A percentile compares a stretch with the other conserved stretches of the same genome.
These are phyloP conservation scores for Papiliotrema nemorosa DNA, from an alignment of 1,284 basidiomycete genomes.

Conservation along the genomic window DNA sequence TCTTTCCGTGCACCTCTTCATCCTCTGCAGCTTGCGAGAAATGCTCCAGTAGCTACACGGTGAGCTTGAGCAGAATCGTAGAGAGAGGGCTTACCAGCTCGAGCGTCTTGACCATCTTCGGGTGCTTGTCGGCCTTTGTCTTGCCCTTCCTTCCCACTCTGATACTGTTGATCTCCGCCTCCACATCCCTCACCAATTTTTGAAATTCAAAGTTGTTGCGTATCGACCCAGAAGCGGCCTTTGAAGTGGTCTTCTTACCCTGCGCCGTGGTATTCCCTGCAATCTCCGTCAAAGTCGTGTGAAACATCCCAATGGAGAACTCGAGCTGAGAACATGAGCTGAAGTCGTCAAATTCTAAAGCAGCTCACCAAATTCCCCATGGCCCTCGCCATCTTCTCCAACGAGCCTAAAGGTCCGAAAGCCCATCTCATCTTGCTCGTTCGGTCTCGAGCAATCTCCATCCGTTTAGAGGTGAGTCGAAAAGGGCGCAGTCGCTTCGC, in stretches of 20 bases:
- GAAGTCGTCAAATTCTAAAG: neutral
- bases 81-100: conserved; percentile 52
- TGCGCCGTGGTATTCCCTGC: conserved; percentile 36
- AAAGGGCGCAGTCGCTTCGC: no score
- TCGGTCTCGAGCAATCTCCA: conserved; percentile 32
- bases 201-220: conserved; percentile 45
- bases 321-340: conserved; percentile 60
- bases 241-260: conserved; percentile 40
- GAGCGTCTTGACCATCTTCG: conserved; percentile 86
- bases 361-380: conserved; percentile 73
- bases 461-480: conserved; percentile 34
- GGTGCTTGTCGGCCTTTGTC: conserved; percentile 58
- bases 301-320: conserved; percentile 74
- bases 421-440: conserved; percentile 23
- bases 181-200: conserved; percentile 42
- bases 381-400: conserved; percentile 61
- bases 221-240: conserved; percentile 29
- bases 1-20: conserved; percentile 49
- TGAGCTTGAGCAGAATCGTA: conserved; percentile 6
- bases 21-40: conserved; percentile 64
- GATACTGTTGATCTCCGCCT: conserved; percentile 39
- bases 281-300: conserved; percentile 56
- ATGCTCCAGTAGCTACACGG: conserved; percentile 61
- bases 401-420: conserved; percentile 19
- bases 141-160: conserved; percentile 44